These are phyloP conservation scores for Phoma herbarum DNA, from an alignment of 2,329 filamentous ascomycete species.

Conservation along the genomic window DNA sequence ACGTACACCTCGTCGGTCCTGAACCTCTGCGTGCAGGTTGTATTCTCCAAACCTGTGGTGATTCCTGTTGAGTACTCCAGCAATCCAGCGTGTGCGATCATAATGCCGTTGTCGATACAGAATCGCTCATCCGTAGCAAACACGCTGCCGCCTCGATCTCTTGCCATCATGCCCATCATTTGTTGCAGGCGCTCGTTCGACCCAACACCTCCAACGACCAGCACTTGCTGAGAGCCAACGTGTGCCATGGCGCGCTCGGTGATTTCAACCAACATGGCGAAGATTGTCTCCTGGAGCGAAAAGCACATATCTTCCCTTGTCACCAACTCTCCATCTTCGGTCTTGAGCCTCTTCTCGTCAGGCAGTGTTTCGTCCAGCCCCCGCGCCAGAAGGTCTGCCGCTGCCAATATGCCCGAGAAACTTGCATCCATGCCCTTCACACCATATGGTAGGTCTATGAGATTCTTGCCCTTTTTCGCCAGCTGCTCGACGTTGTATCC, in stretches of 20 bases:
- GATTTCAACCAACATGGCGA: constrained; percentile 97
- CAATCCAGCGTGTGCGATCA: constrained; percentile 97
- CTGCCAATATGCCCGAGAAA: constrained; percentile 89
- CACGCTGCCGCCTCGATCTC: constrained; percentile 85
- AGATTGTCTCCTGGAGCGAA: constrained; percentile 93
- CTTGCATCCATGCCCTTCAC: constrained; percentile 99
- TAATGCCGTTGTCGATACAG: constrained; percentile 99
- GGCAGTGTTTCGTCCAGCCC: constrained; percentile 61
- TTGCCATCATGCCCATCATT: constrained; percentile 98
- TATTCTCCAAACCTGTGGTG: constrained; percentile 77
- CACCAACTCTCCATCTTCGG: constrained; percentile 64
- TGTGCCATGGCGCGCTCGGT: constrained; percentile 99
- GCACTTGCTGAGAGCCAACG: constrained; percentile 86
- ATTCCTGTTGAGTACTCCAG: constrained; percentile 85
- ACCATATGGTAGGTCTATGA: constrained; percentile 91
- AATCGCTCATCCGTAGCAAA: constrained; percentile 97
- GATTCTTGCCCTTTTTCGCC: constrained; percentile 73
- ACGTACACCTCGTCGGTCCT: constrained; percentile 61
- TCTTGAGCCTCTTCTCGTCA: constrained; percentile 53
- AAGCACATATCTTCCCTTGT: constrained; percentile 91
- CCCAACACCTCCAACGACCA: constrained; percentile 95
- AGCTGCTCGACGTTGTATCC: constrained; percentile 98
- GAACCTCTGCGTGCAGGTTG: constrained; percentile 69
- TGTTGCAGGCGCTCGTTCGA: constrained; percentile 94
- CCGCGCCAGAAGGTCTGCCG: constrained; percentile 80